These are phyloP conservation scores for Leishmania martiniquensis DNA, from an alignment of 208 protist genomes.

Conservation along the genomic window DNA sequence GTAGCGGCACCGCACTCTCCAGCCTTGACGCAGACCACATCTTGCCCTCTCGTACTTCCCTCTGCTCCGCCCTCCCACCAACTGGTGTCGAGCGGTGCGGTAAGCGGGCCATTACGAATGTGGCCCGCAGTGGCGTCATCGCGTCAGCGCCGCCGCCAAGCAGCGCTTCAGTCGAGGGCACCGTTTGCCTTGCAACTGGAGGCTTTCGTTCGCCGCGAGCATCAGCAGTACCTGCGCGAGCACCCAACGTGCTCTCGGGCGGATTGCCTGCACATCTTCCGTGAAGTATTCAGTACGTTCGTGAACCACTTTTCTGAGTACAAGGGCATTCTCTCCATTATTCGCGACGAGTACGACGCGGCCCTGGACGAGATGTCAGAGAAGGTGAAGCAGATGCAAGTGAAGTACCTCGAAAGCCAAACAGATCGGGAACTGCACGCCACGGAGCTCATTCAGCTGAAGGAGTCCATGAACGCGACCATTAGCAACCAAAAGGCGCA, in stretches of 20 bases:
- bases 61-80: not conserved
- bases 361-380: conserved; percentile 54
- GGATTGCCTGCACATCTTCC: conserved; percentile 85
- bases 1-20: conserved; percentile 17
- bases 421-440: conserved; percentile 70
- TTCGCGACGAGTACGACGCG: conserved; percentile 88
- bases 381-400: conserved; percentile 53
- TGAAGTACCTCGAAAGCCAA: conserved; percentile 71
- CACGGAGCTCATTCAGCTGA: conserved; percentile 80
- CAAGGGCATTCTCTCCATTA: conserved; percentile 66
- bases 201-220: conserved; percentile 81
- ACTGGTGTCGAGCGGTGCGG: conserved; percentile 13
- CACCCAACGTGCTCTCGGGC: conserved; percentile 62
- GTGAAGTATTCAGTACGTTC: conserved; percentile 77
- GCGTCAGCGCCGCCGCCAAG: conserved; percentile 23
- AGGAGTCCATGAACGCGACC: conserved; percentile 75
- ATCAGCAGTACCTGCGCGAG: conserved; percentile 67
- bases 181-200: conserved; percentile 85
- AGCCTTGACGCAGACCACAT: not conserved
- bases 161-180: conserved; percentile 46
- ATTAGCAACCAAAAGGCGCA: conserved; percentile 90
- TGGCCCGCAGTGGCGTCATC: conserved; percentile 28
- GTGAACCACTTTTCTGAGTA: conserved; percentile 89
- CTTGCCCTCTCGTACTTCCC: conserved; percentile 3
- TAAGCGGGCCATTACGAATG: conserved; percentile 18